Percentiles rank a stretch among this genome's conserved stretches.
Conservation (phyloP, 73 alveolate species). For the Tetrahymena thermophila region DNA sequence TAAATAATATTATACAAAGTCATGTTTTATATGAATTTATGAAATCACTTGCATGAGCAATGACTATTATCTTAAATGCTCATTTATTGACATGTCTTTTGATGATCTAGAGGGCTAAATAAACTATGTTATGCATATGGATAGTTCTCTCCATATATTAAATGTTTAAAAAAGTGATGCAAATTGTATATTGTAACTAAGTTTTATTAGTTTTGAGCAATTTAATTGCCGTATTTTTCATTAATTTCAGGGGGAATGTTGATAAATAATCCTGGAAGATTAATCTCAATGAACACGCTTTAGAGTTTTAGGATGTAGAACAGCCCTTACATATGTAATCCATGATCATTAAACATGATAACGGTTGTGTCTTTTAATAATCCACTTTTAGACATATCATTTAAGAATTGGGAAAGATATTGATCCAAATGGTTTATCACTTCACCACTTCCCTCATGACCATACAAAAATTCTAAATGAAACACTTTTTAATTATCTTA, state of each 20-base stretch:
- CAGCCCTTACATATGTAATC: constrained; percentile 31
- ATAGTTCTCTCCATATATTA: not conserved
- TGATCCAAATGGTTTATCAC: constrained; percentile 64
- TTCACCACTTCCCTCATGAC: constrained; percentile 80
- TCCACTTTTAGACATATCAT: constrained; percentile 31
- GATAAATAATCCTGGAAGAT: not conserved
- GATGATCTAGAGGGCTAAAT: not conserved
- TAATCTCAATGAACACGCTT: not conserved
- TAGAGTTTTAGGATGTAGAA: not conserved
- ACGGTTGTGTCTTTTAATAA: constrained; percentile 48
- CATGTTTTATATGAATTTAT: no score
- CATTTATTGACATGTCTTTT: not conserved
- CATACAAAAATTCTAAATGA: constrained; percentile 60
- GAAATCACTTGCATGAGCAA: not conserved
- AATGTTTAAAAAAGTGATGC: not conserved
- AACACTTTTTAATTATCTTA: constrained; percentile 55
- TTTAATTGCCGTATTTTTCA: not conserved
- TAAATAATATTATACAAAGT: no score
- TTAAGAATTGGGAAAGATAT: constrained; percentile 58
- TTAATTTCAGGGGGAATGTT: not conserved
- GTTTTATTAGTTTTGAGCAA: not conserved
- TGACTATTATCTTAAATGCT: not conserved
- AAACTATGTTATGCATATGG: not conserved
- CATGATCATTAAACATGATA: constrained; percentile 69
- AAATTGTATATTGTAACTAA: not conserved